Base-by-base conservation (phyloP, 192 early-diverging fungal species). In the Backusella parvicylindrica region DNA sequence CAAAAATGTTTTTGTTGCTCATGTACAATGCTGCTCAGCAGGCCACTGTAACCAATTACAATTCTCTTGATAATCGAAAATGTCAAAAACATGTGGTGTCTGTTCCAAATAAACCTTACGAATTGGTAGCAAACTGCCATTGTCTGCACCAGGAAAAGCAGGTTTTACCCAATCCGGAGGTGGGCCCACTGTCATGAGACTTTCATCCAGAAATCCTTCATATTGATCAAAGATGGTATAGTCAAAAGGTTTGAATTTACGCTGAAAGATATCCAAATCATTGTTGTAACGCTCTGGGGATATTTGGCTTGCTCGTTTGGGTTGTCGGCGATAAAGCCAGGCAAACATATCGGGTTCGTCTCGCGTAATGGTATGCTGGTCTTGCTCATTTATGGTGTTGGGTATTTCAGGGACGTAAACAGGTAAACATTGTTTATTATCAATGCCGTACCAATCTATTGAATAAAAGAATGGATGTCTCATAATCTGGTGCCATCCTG, bases 311-410 rank as follows among this genome's bases (percentile, higher is more conserved):
- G 40, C 47, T 30, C 26, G 13, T 15, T 53, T 33, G 3, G 15
- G 9, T 41, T 37, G 33, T 43, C 56, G 33, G 1, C 31, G 23
- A 21, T 41, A 43, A 11, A 38, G 18, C 50, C 35, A 53, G 11
- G 9, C 35, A 18, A 49, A 60, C n/a, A 35, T 21, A 13, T 56
- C 47, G 26, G 53, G 53, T 9, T 60, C 53, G 11, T 60, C 53
- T 60, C 23, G 53, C 2, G 35, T 26, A 16, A 35, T n/a, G 8
- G 35, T n/a, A 37, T 21, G 30, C 1, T 72, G 81, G 53, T 98
- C 97, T 78, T 96, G 92, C 83, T 99, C 97, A 81, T 96, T 95
- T 74, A 96, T 96, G 68, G 91, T 88, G 36, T 88, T 81, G 75
- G 96, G 92, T 60, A 81, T 78, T 13, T 84, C 74, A 8, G 88